Evolutionary conservation across 2,329 filamentous ascomycete genomes (phyloP), one percentile per base, ranked within the genome.

Genomic region (Triangularia setosa): DNA sequence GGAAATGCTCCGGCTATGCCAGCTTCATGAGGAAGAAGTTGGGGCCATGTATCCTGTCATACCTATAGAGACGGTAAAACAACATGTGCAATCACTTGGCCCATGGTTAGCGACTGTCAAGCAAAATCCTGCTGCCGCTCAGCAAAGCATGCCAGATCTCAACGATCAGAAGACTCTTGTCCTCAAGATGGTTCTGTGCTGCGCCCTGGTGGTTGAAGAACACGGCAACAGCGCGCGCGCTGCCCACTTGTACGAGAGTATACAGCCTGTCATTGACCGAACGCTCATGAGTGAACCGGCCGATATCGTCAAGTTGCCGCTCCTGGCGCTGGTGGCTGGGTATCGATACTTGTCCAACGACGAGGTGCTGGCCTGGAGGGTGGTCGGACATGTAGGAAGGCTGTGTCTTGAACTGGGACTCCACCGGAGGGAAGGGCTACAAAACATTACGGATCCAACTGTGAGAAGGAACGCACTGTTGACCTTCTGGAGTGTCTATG

Each of bases 1-100:
- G 35, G 93, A 97, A 73, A 91, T 95, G 71, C 76, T 94, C 21
- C 86, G 92, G 1, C 78, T 97, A 14, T 92, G 91, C 69, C 83
- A 86, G 14, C 80, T 96, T 0, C 94, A 95, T 73, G 91, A 96
- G 69, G 93, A 97, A 71, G 93, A 97, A 74, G 89, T 96, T 71
- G 92, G 92, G 53, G 85, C 94, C 71, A 96, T 97, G 92, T 97
- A 96, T 74, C 94, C 94, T 0, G 85, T 97, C 3, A 76, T 96
- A 56, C 85, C 91, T 69, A 90, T 96, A 35, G 85, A 90, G 52
- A 83, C 83, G 52, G 80, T 96, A 44, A 87, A 91, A 40, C 80
- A 81, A 5, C 90, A 96, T 74, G 88, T 89, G 6, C 87, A 85
- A 67, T 82, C 83, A 65, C 79, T 97, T 1, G 89, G 88, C 63